phyloP scores from a whole-genome alignment of 2,329 filamentous ascomycete genomes.

The Pestalotiopsis sp. region DNA sequence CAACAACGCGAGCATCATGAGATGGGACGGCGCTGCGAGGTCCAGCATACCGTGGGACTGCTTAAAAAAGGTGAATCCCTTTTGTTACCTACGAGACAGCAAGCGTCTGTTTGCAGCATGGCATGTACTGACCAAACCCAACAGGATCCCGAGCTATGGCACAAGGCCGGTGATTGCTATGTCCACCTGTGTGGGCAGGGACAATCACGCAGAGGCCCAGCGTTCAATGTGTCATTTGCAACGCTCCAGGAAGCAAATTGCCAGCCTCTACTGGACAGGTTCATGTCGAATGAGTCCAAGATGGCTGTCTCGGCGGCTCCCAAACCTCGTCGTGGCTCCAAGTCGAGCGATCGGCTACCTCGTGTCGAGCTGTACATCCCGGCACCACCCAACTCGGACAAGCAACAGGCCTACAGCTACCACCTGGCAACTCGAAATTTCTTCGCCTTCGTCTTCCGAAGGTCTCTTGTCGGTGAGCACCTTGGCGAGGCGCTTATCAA shows the following conservation, averaged over 20 bases:
- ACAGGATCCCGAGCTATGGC: conserved; percentile 74
- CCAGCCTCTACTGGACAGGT: conserved; percentile 57
- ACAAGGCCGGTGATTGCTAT: conserved; percentile 65
- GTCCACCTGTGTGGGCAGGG: conserved; percentile 69
- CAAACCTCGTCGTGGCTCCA: conserved; percentile 23
- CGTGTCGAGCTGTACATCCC: conserved; percentile 72
- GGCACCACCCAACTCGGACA: conserved; percentile 53
- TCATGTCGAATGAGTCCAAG: conserved; percentile 37
- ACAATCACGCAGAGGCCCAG: conserved; percentile 63
- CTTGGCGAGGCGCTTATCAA: conserved; percentile 65
- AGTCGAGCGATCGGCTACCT: conserved; percentile 20
- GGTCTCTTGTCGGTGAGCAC: conserved; percentile 66
- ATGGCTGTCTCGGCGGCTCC: conserved; percentile 23
- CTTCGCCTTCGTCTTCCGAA: conserved; percentile 68
- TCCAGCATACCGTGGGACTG: conserved; percentile 46
- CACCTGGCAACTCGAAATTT: conserved; percentile 73
- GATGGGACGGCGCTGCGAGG: conserved; percentile 51
- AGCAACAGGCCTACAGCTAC: conserved; percentile 58
- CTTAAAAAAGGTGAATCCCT: conserved; percentile 44
- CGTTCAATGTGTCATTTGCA: conserved; percentile 65
- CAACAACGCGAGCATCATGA: conserved; percentile 36
- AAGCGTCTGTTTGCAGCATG: not conserved
- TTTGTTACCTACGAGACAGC: not conserved
- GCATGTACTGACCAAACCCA: not conserved
- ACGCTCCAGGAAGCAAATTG: conserved; percentile 59